phyloP scores from a whole-genome alignment of 768 basidiomycete genomes.

The Steccherinum ochraceum region DNA sequence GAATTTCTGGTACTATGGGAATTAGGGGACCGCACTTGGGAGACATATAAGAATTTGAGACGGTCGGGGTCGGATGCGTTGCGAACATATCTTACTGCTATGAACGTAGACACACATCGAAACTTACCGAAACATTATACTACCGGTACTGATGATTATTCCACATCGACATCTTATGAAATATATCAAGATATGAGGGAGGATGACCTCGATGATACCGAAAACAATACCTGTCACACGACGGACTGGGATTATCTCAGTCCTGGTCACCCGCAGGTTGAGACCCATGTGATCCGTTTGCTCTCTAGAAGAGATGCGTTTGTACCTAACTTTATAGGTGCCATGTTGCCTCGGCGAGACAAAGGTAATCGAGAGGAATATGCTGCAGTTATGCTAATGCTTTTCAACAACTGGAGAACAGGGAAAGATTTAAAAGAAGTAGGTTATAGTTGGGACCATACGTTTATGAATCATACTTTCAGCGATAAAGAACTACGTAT shows the following conservation, averaged over 20 bases:
- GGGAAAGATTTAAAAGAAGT: background rate
- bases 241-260: too few relatives aligned
- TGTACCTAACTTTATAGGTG: conserved; percentile 27
- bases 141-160: too few relatives aligned
- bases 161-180: too few relatives aligned
- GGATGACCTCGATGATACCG: background rate
- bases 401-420: background rate
- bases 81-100: too few relatives aligned
- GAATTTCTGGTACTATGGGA: too few relatives aligned
- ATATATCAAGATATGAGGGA: too few relatives aligned
- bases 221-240: background rate
- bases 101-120: too few relatives aligned
- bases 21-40: too few relatives aligned
- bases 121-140: too few relatives aligned
- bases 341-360: conserved; percentile 17
- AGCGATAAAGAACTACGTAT: conserved; percentile 10
- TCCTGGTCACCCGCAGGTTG: background rate
- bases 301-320: background rate
- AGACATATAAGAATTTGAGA: too few relatives aligned
- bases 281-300: background rate
- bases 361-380: background rate
- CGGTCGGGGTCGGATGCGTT: too few relatives aligned
- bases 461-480: background rate
- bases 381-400: background rate
- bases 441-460: background rate